These are phyloP conservation scores for Pythium folliculosum DNA, from an alignment of 352 stramenopile species.

Conservation along the genomic window DNA sequence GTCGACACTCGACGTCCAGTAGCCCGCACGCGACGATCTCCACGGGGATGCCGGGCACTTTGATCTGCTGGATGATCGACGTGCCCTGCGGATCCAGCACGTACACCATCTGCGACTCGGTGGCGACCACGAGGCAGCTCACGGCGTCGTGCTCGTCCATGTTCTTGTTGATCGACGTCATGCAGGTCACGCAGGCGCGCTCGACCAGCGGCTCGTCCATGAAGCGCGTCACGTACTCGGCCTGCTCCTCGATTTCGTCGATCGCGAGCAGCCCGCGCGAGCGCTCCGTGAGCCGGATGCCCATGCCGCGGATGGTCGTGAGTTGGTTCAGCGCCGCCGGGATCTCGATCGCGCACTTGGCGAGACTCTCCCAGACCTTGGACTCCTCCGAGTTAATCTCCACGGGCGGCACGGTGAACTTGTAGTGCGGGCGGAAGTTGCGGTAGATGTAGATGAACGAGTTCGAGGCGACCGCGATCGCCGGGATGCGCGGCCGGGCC, in stretches of 20 bases:
- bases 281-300: slow-evolving; percentile 68
- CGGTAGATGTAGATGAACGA: slow-evolving; percentile 92
- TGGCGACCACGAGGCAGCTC: slow-evolving; percentile 86
- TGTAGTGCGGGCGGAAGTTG: slow-evolving; percentile 91
- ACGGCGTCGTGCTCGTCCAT: slow-evolving; percentile 82
- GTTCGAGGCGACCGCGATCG: slow-evolving; percentile 83
- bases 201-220: slow-evolving; percentile 80
- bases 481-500: slow-evolving; percentile 68
- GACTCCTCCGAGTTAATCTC: slow-evolving; percentile 71
- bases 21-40: slow-evolving; percentile 73
- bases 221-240: slow-evolving; percentile 78
- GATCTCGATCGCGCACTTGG: slow-evolving; percentile 75
- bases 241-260: slow-evolving; percentile 81
- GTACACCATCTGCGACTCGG: slow-evolving; percentile 80
- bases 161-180: slow-evolving; percentile 89
- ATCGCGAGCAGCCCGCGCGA: slow-evolving; percentile 75
- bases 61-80: slow-evolving; percentile 67
- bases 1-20: slow-evolving; percentile 83
- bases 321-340: slow-evolving; percentile 65
- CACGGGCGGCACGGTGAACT: slow-evolving; percentile 84
- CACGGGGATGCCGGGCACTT: slow-evolving; percentile 70
- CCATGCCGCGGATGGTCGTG: slow-evolving; percentile 61
- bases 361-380: slow-evolving; percentile 69
- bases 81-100: slow-evolving; percentile 76
- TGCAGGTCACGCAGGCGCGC: slow-evolving; percentile 79